Conservation (phyloP, 2,329 filamentous ascomycete genomes). For the Tolypocladium capitatum region DNA sequence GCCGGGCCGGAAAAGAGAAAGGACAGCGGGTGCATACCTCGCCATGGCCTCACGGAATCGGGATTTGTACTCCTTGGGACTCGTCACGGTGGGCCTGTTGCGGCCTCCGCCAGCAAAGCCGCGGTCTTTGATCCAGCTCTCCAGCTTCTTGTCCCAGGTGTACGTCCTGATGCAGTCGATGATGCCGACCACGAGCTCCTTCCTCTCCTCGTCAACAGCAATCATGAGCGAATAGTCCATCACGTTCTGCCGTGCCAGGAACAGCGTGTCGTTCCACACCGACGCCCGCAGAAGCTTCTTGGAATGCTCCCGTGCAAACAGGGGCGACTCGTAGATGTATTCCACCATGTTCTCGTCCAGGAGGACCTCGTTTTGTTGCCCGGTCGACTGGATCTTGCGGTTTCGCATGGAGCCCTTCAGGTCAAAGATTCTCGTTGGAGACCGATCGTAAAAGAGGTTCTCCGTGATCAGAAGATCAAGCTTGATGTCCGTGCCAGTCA, state of each 20-base stretch:
- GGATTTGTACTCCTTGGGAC: conserved; percentile 93
- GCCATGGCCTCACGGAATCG: conserved; percentile 95
- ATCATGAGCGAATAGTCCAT: conserved; percentile 99
- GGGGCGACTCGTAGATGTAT: conserved; percentile 92
- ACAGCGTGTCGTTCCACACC: conserved; percentile 96
- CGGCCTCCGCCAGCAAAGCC: conserved; percentile 65
- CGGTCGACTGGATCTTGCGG: conserved; percentile 89
- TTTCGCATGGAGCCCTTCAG: conserved; percentile 98
- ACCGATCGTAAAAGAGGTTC: conserved; percentile 92
- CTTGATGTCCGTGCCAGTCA: conserved; percentile 84
- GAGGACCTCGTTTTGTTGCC: conserved; percentile 90
- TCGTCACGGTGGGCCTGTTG: conserved; percentile 87
- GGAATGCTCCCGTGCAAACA: conserved; percentile 90
- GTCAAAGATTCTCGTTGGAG: conserved; percentile 81
- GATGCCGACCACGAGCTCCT: conserved; percentile 91
- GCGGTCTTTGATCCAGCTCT: conserved; percentile 98
- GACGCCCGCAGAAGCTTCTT: conserved; percentile 85
- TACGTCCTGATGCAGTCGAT: conserved; percentile 98
- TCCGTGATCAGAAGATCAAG: conserved; percentile 93
- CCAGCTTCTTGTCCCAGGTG: conserved; percentile 99
- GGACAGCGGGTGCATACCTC: conserved; percentile 39
- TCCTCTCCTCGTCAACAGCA: conserved; percentile 78
- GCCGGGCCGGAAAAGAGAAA: neutral
- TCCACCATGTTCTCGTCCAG: conserved; percentile 98
- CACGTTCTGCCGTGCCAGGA: conserved; percentile 86